Percentiles rank a stretch among this genome's conserved stretches.
These are phyloP conservation scores for Irpex rosettiformis DNA, from an alignment of 1,284 basidiomycete species.

Conservation along the genomic window DNA sequence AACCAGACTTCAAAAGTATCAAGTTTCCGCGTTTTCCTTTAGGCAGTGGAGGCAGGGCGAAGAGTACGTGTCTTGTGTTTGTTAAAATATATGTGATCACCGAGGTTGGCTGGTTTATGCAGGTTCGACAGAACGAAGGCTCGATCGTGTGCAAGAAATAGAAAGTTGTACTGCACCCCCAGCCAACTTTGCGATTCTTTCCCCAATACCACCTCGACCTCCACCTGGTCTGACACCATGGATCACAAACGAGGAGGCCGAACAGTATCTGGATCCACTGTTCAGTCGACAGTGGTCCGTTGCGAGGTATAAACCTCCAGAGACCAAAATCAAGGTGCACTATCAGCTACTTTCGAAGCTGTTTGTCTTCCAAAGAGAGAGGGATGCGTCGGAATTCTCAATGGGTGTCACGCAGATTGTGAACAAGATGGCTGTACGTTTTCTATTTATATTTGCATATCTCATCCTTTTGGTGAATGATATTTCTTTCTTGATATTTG, in stretches of 20 bases:
- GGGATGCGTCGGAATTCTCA: not conserved
- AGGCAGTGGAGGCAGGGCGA: not conserved
- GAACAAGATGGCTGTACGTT: conserved; percentile 1
- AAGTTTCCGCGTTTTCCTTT: not conserved
- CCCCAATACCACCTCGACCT: not conserved
- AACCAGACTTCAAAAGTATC: not conserved
- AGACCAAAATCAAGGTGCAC: not conserved
- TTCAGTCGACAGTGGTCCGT: not conserved
- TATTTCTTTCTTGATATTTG: too few relatives aligned
- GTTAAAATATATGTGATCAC: not conserved
- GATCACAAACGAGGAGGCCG: not conserved
- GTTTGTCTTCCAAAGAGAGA: not conserved
- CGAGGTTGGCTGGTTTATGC: not conserved
- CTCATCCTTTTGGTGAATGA: too few relatives aligned
- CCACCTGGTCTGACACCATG: not conserved
- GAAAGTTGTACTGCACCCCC: not conserved
- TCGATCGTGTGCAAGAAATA: not conserved
- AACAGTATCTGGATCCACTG: not conserved
- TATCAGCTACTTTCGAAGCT: not conserved
- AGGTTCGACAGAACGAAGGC: not conserved
- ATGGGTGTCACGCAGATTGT: not conserved
- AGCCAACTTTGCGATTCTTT: not conserved
- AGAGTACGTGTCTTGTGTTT: not conserved
- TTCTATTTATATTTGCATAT: not conserved
- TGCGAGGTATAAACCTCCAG: not conserved